Evolutionary conservation across 768 basidiomycete species (phyloP), one percentile per base, ranked within the genome.

Genomic region (Serpula lacrymans): DNA sequence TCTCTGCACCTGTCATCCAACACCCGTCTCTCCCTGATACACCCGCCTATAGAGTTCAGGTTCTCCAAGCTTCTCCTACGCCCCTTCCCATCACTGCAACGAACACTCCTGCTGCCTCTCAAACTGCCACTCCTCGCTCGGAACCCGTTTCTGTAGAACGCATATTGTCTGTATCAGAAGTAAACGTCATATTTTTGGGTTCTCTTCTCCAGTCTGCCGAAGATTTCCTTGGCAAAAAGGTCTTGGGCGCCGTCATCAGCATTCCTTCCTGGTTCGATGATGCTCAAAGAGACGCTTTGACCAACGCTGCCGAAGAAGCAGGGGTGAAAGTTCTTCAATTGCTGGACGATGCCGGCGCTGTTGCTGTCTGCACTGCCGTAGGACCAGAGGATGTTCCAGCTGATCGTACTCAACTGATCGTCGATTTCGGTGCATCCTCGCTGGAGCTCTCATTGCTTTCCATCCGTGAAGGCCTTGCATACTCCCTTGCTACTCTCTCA

Each of bases 301-400:
- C 74, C 47, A 71, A 75, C 37, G 89, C 91, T 0, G 88, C 89
- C 1, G 68, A 74, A 6, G 82, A 81, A 25, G 94, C 91, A 3
- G 95, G 87, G 14, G 74, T 98, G 25, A 72, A 75, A 27, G 85
- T 97, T 13, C 64, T 94, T 7, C 91, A 96, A 59, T 74, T 97
- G 7, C 64, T 97, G 5, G 89, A 95, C 37, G 92, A 97, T 49
- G 77, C 84, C 1, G 91, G 81, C 21, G 92, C 93, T 2, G 59
- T 76, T 30, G 73, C 78, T 1, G 72, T 75, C 2, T 72, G 73
- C 7, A 78, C 81, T 1, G 76, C 80, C 22, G 64, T 73, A 1
- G 62, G 63, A 4, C 44, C 68, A 2, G 54, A 66, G 2, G 64
- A 58, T 10, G 63, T 78, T 13, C 55, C 58, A 26, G 55, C 60